Evolutionary conservation across 1,139 yeast genomes (phyloP), one percentile per base, ranked within the genome.

Genomic region (Hanseniaspora gamundiae): DNA sequence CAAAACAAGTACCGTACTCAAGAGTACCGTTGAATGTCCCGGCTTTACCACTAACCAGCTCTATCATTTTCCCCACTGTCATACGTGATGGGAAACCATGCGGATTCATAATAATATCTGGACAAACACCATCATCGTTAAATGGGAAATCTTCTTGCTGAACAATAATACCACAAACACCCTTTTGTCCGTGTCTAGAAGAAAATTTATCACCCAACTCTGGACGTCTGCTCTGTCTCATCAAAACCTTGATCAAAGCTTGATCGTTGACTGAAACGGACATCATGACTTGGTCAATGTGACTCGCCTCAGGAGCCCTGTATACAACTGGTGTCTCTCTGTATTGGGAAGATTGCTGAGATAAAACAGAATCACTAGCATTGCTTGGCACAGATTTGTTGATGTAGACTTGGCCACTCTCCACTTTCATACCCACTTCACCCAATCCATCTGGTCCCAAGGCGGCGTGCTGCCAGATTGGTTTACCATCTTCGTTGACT

Each of bases 41-140:
- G 0, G 98, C 98, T 61, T 91, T 91, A 54, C 98, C 98, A 28
- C 95, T 83, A 24, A 91, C 83, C 51, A 91, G 72, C 62, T 91
- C 99, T 54, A 93, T 80, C 97, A 91, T 91, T 63, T 91, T 91
- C 49, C 98, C 99, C 22, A 91, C 98, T 41, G 99, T 91, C 99
- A 91, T 91, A 72, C 98, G 94, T 35, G 97, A 88, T 51, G 98
- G 98, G 79, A 91, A 91, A 68, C 96, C 98, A 61, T 91, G 98
- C 1, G 98, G 98, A 59, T 91, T 91, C 95, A 91, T 91, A 58
- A 91, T 91, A 52, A 91, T 87, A 66, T 91, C 98, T 0, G 98
- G 98, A 3, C 77, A 70, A 40, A 88, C 75, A 56, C 97, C 97
- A 49, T 78, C 74, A 55, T 88, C 96, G 59, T 80, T 84, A 62